These are phyloP conservation scores for Flaveria robusta DNA, from an alignment of 129 eudicot species.

Conservation along the genomic window DNA sequence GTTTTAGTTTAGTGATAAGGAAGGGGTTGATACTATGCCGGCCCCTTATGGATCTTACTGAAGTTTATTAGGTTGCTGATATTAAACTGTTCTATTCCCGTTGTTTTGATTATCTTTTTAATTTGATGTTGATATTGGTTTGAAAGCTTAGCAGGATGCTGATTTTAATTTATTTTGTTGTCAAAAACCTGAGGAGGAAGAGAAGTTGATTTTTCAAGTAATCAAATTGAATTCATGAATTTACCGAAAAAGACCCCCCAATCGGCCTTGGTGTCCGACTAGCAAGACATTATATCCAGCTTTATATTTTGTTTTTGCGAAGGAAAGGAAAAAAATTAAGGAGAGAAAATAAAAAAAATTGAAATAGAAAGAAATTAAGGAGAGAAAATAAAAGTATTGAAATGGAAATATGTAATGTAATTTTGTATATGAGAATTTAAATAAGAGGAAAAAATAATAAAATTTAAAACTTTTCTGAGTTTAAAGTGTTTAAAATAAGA, in stretches of 20 bases:
- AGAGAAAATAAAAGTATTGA: neutral
- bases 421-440: no score
- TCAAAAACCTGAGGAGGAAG: neutral
- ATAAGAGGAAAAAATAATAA: no score
- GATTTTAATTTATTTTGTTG: slow-evolving; percentile 5
- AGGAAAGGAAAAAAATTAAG: no score
- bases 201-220: neutral
- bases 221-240: no score
- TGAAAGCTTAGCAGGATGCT: slow-evolving; percentile 14
- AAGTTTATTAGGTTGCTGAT: slow-evolving; percentile 21
- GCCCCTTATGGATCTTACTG: slow-evolving; percentile 22
- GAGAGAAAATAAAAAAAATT: no score
- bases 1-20: slow-evolving; percentile 34
- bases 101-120: neutral
- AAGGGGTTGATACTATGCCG: slow-evolving; percentile 24
- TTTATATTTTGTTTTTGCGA: neutral
- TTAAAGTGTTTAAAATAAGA: no score
- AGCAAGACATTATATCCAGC: neutral
- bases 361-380: no score
- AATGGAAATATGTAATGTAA: no score
- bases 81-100: neutral
- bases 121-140: slow-evolving; percentile 11
- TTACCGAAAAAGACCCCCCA: no score
- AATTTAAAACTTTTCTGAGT: no score
- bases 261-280: no score